Evolutionary conservation across 768 basidiomycete genomes (phyloP).

Genomic region (Amanita pallidorosea): DNA sequence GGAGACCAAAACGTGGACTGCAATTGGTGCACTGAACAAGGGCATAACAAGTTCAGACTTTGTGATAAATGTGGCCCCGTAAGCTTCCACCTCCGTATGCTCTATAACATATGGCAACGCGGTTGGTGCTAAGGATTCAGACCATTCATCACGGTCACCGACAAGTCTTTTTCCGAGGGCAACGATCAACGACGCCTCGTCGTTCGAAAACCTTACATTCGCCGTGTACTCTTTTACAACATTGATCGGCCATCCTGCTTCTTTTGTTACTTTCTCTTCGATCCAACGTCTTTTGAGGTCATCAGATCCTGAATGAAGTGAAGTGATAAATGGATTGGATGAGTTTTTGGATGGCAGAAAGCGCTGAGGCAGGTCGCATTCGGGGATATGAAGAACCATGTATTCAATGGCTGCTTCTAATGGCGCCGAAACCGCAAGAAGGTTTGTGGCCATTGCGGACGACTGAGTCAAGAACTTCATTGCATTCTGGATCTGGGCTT

Average conservation of each 20-base stretch:
- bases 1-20: slow-evolving; percentile 57
- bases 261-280: slow-evolving; percentile 69
- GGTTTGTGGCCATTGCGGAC: slow-evolving; percentile 47
- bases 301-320: slow-evolving; percentile 49
- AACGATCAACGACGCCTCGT: slow-evolving; percentile 46
- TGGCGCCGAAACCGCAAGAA: slow-evolving; percentile 48
- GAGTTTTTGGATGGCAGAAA: slow-evolving; percentile 59
- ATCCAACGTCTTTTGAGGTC: slow-evolving; percentile 69
- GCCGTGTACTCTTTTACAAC: slow-evolving; percentile 48
- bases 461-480: slow-evolving; percentile 45
- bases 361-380: slow-evolving; percentile 74
- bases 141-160: slow-evolving; percentile 24
- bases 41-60: slow-evolving; percentile 45
- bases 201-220: slow-evolving; percentile 25
- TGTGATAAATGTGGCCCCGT: slow-evolving; percentile 41
- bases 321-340: slow-evolving; percentile 59
- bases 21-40: slow-evolving; percentile 51
- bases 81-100: slow-evolving; percentile 38
- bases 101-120: slow-evolving; percentile 22
- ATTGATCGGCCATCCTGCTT: slow-evolving; percentile 73
- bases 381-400: slow-evolving; percentile 72
- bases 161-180: slow-evolving; percentile 44
- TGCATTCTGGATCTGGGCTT: slow-evolving; percentile 37
- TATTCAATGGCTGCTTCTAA: slow-evolving; percentile 79
- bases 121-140: slow-evolving; percentile 3